Base-by-base conservation (phyloP, 768 basidiomycete species). In the Leccinum incarnatum region DNA sequence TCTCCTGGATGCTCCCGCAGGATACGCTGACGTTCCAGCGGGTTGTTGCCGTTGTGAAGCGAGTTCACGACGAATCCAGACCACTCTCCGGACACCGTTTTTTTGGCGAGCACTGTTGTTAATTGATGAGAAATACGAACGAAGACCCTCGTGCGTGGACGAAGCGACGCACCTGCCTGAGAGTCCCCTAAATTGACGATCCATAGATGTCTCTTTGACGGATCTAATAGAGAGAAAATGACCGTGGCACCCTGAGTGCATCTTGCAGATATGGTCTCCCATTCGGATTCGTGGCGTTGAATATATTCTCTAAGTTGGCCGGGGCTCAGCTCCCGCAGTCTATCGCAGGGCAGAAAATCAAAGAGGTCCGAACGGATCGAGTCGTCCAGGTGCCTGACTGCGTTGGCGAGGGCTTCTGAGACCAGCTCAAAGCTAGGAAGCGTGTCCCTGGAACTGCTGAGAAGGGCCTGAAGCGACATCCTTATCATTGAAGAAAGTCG, bases 321-420 rank as follows among this genome's bases (percentile, higher is more conserved):
- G 52, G 79, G 72, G 29, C 72, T 76, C 59, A 81, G 64, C 36
- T 71, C 69, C 74, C 57, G 27, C 11, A 72, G 73, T 15, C 62
- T 62, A 53, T 76, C 69, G 36, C 53, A 61, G 0, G 83, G 80
- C 54, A 82, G 76, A 53, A 85, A 65, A 46, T 73, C 66, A 27
- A 76, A 65, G 62, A 85, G 76, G 34, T 77, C 78, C 12, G 76
- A 71, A 6, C 75, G 76, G 36, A 85, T 76, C 12, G 68, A 64
- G 48, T 75, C 67, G 52, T 85, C 83, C 32, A 82, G 68, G 25
- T 68, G 64, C 48, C 67, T 62, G 51, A 84, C 69, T 1, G 77
- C 67, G 46, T 75, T 69, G 12, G 73, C 61, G 46, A 84, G 69
- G 9, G 74, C 60, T 30, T 73, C 69, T 49, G 79, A 79, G 61